phyloP scores from a whole-genome alignment of 805 yeast genomes.

The Metschnikowia shivogae region DNA sequence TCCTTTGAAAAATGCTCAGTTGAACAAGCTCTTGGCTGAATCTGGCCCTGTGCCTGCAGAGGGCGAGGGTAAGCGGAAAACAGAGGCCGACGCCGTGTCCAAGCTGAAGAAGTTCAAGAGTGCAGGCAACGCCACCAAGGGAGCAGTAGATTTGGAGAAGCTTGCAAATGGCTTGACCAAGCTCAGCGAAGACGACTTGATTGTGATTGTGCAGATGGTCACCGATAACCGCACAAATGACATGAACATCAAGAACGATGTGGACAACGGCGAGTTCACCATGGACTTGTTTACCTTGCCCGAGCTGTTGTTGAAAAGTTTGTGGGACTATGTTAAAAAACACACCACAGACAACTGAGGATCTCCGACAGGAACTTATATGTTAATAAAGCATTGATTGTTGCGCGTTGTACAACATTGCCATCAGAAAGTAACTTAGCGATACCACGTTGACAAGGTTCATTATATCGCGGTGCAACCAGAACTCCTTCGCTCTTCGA shows the following conservation, averaged over 20 bases:
- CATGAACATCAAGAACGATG: constrained; percentile 92
- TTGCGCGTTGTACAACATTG: neutral
- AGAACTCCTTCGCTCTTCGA: no score
- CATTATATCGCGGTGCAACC: no score
- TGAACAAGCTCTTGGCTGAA: constrained; percentile 70
- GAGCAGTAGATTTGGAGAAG: constrained; percentile 80
- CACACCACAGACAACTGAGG: constrained; percentile 36
- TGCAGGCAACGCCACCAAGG: constrained; percentile 53
- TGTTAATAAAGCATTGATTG: constrained; percentile 4
- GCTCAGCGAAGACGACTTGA: constrained; percentile 84
- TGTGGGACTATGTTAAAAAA: constrained; percentile 91
- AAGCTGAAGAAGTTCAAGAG: constrained; percentile 53
- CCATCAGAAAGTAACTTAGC: no score
- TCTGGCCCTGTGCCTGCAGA: constrained; percentile 72
- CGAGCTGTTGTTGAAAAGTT: constrained; percentile 81
- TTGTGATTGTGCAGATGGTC: constrained; percentile 95
- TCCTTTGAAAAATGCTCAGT: constrained; percentile 66
- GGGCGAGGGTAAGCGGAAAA: constrained; percentile 36
- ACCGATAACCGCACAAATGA: constrained; percentile 93
- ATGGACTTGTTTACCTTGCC: constrained; percentile 94
- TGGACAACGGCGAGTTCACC: constrained; percentile 95
- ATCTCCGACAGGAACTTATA: neutral
- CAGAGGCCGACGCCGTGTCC: constrained; percentile 21
- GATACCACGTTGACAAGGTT: no score
- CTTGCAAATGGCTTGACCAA: constrained; percentile 87